phyloP scores from a whole-genome alignment of 148 eudicot genomes.

The Oxyria digyna region DNA sequence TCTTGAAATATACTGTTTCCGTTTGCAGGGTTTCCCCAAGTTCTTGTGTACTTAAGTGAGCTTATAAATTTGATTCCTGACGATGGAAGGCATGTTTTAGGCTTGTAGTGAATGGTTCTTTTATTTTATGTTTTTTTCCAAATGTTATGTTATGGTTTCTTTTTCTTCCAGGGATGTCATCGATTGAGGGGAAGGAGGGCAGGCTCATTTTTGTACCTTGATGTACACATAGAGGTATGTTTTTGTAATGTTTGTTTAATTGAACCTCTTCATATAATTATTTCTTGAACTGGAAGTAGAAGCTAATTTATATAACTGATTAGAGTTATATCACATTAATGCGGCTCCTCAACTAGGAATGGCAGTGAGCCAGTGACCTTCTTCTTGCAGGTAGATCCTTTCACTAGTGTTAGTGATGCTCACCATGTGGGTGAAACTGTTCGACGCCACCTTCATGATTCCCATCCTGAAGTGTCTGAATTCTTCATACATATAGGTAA shows the following conservation, averaged over 20 bases:
- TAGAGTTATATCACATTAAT: not conserved
- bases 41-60: not conserved
- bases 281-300: not conserved
- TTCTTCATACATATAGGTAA: slow-evolving; percentile 96
- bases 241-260: not conserved
- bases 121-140: not conserved
- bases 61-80: not conserved
- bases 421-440: slow-evolving; percentile 87
- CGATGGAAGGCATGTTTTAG: not conserved
- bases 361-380: slow-evolving; percentile 13
- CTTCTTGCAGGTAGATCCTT: slow-evolving; percentile 77
- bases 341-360: slow-evolving; percentile 2
- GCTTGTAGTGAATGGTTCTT: not conserved
- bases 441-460: slow-evolving; percentile 49
- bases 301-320: not conserved
- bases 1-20: not conserved
- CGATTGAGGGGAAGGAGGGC: slow-evolving; percentile 92
- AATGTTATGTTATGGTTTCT: not conserved
- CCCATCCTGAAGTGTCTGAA: slow-evolving; percentile 83
- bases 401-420: slow-evolving; percentile 88
- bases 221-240: slow-evolving; percentile 82
- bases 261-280: not conserved
- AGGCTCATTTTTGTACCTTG: slow-evolving; percentile 88
- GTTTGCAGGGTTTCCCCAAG: not conserved
- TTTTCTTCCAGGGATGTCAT: slow-evolving; percentile 68